A percentile compares a stretch with the other conserved stretches of the same genome.
phyloP scores from a whole-genome alignment of 2,329 filamentous ascomycete genomes.

The Neodidymelliopsis sp. region DNA sequence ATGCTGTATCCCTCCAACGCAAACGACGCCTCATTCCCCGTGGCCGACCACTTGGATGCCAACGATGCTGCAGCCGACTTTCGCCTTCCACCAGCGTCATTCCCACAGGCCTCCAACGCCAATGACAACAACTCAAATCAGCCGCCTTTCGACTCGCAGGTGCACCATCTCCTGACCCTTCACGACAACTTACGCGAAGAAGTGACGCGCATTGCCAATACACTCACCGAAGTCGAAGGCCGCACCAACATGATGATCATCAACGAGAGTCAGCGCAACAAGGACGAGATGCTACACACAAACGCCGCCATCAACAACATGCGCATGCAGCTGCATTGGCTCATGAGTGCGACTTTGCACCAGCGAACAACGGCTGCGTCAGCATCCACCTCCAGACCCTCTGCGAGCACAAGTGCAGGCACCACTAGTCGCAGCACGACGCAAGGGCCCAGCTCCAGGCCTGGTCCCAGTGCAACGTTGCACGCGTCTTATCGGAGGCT shows the following conservation, averaged over 20 bases:
- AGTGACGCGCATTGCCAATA: conserved; percentile 61
- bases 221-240: conserved; percentile 66
- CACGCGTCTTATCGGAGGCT: conserved; percentile 40
- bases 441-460: conserved; percentile 32
- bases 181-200: conserved; percentile 69
- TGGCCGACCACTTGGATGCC: conserved; percentile 45
- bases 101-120: conserved; percentile 37
- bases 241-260: conserved; percentile 68
- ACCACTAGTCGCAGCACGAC: conserved; percentile 34
- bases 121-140: conserved; percentile 34
- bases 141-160: conserved; percentile 55
- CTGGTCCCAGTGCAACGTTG: conserved; percentile 35
- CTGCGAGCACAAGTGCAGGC: conserved; percentile 31
- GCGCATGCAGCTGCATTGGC: conserved; percentile 69
- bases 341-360: conserved; percentile 65
- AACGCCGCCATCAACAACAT: conserved; percentile 66
- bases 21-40: conserved; percentile 41
- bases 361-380: conserved; percentile 40
- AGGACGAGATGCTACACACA: conserved; percentile 68
- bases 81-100: conserved; percentile 44
- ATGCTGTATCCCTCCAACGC: conserved; percentile 49
- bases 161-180: conserved; percentile 66
- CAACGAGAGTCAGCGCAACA: conserved; percentile 67
- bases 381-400: conserved; percentile 34
- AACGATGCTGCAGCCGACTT: conserved; percentile 45